Conservation (phyloP, 1,284 basidiomycete species). For the Tranzscheliella williamsii region DNA sequence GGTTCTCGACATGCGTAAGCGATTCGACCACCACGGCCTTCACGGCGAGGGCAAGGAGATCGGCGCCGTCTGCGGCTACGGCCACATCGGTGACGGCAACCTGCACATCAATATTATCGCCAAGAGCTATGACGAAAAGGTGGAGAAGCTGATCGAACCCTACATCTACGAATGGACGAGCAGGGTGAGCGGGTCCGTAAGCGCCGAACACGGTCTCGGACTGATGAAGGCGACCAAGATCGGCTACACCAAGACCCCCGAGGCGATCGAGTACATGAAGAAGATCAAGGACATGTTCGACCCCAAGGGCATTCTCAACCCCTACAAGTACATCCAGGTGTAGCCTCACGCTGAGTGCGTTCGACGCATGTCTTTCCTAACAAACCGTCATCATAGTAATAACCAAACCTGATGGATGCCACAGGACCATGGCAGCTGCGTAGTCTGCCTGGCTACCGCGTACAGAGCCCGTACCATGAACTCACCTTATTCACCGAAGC, state of each 20-base stretch:
- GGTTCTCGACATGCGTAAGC: slow-evolving; percentile 78
- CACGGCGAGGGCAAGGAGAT: slow-evolving; percentile 71
- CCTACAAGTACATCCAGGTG: slow-evolving; percentile 68
- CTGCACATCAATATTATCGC: slow-evolving; percentile 94
- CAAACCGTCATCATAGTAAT: too few species aligned
- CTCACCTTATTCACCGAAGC: too few species aligned
- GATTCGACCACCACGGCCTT: slow-evolving; percentile 74
- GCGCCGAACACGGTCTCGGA: slow-evolving; percentile 94
- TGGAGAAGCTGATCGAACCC: slow-evolving; percentile 86
- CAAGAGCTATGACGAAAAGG: slow-evolving; percentile 76
- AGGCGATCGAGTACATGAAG: slow-evolving; percentile 85
- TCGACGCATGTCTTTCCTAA: too few species aligned
- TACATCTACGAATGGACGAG: slow-evolving; percentile 89
- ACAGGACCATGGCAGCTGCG: too few species aligned
- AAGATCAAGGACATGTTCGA: slow-evolving; percentile 89
- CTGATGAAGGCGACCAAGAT: slow-evolving; percentile 92
- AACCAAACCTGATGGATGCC: too few species aligned
- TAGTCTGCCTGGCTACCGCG: too few species aligned
- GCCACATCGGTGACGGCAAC: slow-evolving; percentile 96
- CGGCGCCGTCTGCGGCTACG: slow-evolving; percentile 73
- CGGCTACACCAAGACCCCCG: slow-evolving; percentile 79
- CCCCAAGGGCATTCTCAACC: slow-evolving; percentile 87
- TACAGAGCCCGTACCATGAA: too few species aligned
- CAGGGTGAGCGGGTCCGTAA: slow-evolving; percentile 76
- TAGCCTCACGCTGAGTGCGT: too few species aligned